Evolutionary conservation across 345 rosid genomes (phyloP).

Genomic region (Gossypium turneri): DNA sequence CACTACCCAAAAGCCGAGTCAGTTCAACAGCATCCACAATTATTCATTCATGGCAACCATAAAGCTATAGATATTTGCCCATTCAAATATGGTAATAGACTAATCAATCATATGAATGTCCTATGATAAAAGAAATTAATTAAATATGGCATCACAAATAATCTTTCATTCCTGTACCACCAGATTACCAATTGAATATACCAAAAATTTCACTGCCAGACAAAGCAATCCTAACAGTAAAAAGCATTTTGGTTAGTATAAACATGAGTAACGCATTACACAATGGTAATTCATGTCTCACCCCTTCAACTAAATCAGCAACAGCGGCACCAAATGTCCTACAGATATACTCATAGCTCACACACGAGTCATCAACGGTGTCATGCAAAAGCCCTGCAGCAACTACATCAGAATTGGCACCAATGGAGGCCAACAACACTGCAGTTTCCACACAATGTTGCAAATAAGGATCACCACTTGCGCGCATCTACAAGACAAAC

Average conservation of each 20-base stretch:
- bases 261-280: background rate
- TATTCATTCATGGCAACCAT: background rate
- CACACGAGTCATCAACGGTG: conserved; percentile 76
- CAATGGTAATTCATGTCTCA: conserved; percentile 23
- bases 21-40: background rate
- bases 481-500: conserved; percentile 64
- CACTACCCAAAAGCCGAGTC: background rate
- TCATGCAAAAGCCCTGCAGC: conserved; percentile 95
- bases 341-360: conserved; percentile 59
- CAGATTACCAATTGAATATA: background rate
- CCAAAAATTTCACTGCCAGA: background rate
- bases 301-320: conserved; percentile 95
- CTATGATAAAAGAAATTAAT: background rate
- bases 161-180: background rate
- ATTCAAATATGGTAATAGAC: background rate
- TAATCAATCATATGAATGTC: background rate
- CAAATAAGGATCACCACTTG: conserved; percentile 90
- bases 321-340: conserved; percentile 75
- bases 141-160: background rate
- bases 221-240: background rate
- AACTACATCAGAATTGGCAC: conserved; percentile 78
- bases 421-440: conserved; percentile 63
- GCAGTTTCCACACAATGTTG: conserved; percentile 98
- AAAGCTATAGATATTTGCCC: background rate
- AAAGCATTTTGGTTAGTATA: background rate